Evolutionary conservation across 495 filamentous ascomycete species (phyloP).

Genomic region (Apodospora peruviana): DNA sequence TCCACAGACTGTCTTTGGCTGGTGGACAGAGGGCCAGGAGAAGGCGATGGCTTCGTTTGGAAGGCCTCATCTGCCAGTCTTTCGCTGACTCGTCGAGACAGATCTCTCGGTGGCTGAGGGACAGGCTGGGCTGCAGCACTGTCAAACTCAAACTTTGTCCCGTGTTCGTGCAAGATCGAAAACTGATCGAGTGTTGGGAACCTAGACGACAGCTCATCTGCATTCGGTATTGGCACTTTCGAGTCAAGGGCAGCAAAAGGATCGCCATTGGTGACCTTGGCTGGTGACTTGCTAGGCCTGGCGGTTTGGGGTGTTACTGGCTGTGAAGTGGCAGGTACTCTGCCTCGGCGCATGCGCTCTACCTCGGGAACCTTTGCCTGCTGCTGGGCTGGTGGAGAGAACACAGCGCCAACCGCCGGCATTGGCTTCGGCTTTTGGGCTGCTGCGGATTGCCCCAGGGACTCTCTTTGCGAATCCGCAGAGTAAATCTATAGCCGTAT

Average conservation of each 20-base stretch:
- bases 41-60: slow-evolving; percentile 21
- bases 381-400: slow-evolving; percentile 60
- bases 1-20: slow-evolving; percentile 33
- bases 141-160: slow-evolving; percentile 84
- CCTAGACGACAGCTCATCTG: slow-evolving; percentile 75
- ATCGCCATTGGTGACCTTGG: slow-evolving; percentile 65
- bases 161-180: slow-evolving; percentile 78
- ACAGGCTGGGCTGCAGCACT: slow-evolving; percentile 33
- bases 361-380: slow-evolving; percentile 83
- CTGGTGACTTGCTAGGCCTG: slow-evolving; percentile 72
- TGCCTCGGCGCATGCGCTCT: slow-evolving; percentile 87
- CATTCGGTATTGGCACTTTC: slow-evolving; percentile 42
- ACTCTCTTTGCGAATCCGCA: slow-evolving; percentile 47
- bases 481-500: slow-evolving; percentile 68
- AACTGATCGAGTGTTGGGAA: slow-evolving; percentile 96
- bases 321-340: slow-evolving; percentile 55
- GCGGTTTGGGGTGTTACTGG: slow-evolving; percentile 29
- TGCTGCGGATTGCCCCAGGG: slow-evolving; percentile 15
- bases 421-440: slow-evolving; percentile 35
- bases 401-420: slow-evolving; percentile 63
- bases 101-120: slow-evolving; percentile 49
- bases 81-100: slow-evolving; percentile 72
- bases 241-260: slow-evolving; percentile 87
- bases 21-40: slow-evolving; percentile 11
- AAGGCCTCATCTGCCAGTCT: slow-evolving; percentile 81